phyloP scores from a whole-genome alignment of 257 asterid species.

The Nicotiana undulata region DNA sequence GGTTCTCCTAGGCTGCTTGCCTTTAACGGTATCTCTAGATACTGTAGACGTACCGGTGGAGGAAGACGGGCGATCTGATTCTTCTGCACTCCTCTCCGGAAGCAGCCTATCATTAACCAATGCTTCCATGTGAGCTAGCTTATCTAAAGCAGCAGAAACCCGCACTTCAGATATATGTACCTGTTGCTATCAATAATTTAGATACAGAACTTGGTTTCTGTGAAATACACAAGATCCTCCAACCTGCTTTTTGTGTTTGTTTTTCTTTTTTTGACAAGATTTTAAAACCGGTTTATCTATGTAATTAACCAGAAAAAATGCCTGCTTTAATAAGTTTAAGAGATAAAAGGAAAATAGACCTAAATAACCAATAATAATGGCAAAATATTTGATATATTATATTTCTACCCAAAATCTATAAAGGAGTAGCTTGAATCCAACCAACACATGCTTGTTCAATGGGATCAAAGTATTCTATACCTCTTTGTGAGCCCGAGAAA shows the following conservation, averaged over 20 bases:
- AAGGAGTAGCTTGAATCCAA: background rate
- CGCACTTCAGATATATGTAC: conserved; percentile 95
- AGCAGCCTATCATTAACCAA: conserved; percentile 68
- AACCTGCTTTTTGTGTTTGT: background rate
- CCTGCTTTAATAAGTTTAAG: background rate
- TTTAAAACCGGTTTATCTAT: background rate
- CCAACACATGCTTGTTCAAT: background rate
- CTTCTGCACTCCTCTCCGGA: conserved; percentile 47
- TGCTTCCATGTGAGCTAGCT: conserved; percentile 87
- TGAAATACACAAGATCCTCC: background rate
- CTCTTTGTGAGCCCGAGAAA: conserved; percentile 77
- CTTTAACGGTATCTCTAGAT: conserved; percentile 22
- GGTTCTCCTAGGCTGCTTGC: conserved; percentile 33
- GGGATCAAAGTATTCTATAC: conserved; percentile 19
- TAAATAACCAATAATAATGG: background rate
- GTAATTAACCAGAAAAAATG: background rate
- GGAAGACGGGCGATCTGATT: conserved; percentile 25
- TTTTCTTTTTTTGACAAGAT: background rate
- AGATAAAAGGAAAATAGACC: background rate
- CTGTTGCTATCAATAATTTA: conserved; percentile 22
- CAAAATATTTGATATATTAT: background rate
- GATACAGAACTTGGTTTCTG: background rate
- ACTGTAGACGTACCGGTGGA: conserved; percentile 47
- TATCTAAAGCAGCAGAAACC: conserved; percentile 79
- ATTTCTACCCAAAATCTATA: background rate